Evolutionary conservation across 2,329 filamentous ascomycete genomes (phyloP).

Genomic region (Phyllosticta citrichinensis): DNA sequence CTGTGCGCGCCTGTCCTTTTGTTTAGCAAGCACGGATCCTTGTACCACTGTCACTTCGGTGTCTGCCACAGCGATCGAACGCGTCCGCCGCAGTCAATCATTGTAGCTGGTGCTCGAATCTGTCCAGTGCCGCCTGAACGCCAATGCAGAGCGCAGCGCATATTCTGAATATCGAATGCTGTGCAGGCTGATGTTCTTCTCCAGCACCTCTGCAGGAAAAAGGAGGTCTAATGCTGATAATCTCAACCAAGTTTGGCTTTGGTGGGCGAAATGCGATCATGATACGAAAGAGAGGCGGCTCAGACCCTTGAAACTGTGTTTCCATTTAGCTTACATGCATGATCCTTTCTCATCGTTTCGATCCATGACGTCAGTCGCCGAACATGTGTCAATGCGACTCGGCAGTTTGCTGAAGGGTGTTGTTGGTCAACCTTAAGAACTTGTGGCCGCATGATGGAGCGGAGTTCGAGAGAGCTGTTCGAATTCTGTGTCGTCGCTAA

Average conservation of each 20-base stretch:
- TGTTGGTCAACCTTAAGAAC: too few species aligned
- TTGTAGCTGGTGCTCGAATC: neutral
- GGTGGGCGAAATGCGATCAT: neutral
- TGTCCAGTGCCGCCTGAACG: neutral
- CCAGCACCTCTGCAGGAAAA: too few species aligned
- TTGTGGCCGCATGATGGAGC: too few species aligned
- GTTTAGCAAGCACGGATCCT: neutral
- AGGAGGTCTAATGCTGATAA: too few species aligned
- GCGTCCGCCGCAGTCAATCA: neutral
- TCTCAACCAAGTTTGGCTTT: too few species aligned
- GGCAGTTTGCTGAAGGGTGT: neutral
- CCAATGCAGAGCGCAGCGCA: neutral
- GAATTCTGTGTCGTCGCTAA: too few species aligned
- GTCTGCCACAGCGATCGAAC: neutral
- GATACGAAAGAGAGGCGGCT: neutral
- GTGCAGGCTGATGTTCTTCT: too few species aligned
- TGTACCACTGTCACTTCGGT: neutral
- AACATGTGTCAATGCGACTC: neutral
- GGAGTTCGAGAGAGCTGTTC: too few species aligned
- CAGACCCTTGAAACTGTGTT: neutral
- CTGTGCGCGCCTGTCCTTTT: neutral
- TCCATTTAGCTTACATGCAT: neutral
- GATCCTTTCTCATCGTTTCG: neutral
- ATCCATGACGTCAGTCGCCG: neutral
- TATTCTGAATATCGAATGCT: neutral